Evolutionary conservation across 2,329 filamentous ascomycete genomes (phyloP), one percentile per base, ranked within the genome.

Genomic region (Rutstroemia sp.): DNA sequence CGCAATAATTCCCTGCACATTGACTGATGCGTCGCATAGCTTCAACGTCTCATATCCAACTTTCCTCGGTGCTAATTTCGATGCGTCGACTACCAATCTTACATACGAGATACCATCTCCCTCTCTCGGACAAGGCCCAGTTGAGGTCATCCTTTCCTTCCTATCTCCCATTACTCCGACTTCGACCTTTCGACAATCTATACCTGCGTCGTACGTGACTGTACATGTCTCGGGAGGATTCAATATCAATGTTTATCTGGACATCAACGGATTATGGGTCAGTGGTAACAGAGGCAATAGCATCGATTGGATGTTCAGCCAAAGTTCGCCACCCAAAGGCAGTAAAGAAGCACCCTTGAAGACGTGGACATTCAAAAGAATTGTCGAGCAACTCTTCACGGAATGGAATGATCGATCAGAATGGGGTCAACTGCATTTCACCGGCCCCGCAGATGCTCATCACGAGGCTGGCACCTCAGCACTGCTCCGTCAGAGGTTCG

Each of bases 371-470:
- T 75, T 89, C 30, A 77, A 78, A 56, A 77, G 84, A 41, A 73
- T 73, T 57, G 69, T 76, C 6, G 81, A 92, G 70, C 76, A 86
- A 68, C 75, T 88, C n/a, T 80, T 94, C 54, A 88, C 86, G 0
- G 90, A 95, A 70, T 79, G 79, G 55, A 73, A 73, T 45, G 90
- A 95, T 65, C 85, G 86, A 45, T 81, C 87, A 1, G 90, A 95
- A 79, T 95, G 90, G 90, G 90, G 90, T 4, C 86, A 83, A 27
- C 71, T 95, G 57, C 81, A 89, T 70, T 90, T 95, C 68, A 86
- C 86, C 21, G 89, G 78, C 1, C 88, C 90, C 21, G 74, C 77
- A 61, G 79, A 86, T 66, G 82, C 81, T 18, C 75, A 79, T 25
- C 85, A 92, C 67, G 83, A 92, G 71, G 82, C 81, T 60, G 90